Evolutionary conservation across 306 rosid genomes (phyloP).

Genomic region (Phaseolus lunatus): DNA sequence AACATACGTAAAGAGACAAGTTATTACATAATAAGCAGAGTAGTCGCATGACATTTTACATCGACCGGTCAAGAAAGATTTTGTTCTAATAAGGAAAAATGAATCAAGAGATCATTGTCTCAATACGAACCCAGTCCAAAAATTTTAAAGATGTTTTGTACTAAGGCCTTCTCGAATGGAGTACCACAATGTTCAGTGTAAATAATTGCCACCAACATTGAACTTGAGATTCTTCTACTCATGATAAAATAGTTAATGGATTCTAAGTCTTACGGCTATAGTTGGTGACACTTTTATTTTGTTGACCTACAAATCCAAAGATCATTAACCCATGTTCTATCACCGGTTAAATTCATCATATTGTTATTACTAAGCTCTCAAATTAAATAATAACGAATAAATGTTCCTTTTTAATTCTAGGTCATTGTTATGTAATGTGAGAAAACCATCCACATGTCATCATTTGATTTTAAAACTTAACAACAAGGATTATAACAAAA

Average conservation of each 20-base stretch:
- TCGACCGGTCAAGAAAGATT: conserved; percentile 13
- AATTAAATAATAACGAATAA: not conserved
- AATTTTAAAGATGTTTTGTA: not conserved
- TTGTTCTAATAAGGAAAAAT: conserved; percentile 30
- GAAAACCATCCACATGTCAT: not conserved
- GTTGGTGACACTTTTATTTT: not conserved
- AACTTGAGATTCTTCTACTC: conserved; percentile 6
- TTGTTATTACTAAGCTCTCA: not conserved
- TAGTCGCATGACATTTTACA: not conserved
- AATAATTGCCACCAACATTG: conserved; percentile 7
- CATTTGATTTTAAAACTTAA: not conserved
- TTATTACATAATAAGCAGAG: not conserved
- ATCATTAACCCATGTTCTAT: conserved; percentile 8
- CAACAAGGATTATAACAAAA: too few species aligned
- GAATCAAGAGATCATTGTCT: not conserved
- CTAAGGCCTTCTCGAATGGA: conserved; percentile 9
- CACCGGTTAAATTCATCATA: not conserved
- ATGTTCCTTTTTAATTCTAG: not conserved
- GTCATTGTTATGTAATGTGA: not conserved
- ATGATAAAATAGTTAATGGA: conserved; percentile 25
- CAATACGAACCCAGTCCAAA: conserved; percentile 10
- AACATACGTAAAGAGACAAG: conserved; percentile 33
- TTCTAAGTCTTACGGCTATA: conserved; percentile 9
- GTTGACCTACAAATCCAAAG: conserved; percentile 14
- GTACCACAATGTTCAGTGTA: not conserved